Evolutionary conservation across 345 rosid genomes (phyloP).

Genomic region (Arabis hirsuta): DNA sequence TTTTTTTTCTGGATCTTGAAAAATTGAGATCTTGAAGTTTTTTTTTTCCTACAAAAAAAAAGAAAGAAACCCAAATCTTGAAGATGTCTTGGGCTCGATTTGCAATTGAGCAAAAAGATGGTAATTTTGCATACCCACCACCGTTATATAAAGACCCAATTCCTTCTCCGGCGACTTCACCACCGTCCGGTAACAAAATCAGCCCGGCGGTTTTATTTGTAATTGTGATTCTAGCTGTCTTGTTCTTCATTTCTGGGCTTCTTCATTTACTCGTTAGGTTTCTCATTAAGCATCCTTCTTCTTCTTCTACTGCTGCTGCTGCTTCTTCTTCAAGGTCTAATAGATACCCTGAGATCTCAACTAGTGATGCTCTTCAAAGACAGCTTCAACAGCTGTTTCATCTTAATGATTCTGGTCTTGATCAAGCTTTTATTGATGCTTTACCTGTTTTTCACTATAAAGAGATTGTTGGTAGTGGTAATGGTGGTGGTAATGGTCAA

Average conservation of each 20-base stretch:
- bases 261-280: constrained; percentile 87
- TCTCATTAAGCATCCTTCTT: constrained; percentile 68
- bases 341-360: constrained; percentile 69
- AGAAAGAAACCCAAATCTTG: constrained; percentile 25
- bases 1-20: constrained; percentile 27
- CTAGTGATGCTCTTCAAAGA: constrained; percentile 79
- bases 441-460: constrained; percentile 82
- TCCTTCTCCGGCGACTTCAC: constrained; percentile 46
- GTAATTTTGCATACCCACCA: constrained; percentile 57
- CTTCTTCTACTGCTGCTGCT: constrained; percentile 55
- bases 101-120: constrained; percentile 62
- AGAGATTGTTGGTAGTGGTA: constrained; percentile 55
- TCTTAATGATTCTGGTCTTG: constrained; percentile 87
- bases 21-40: constrained; percentile 16
- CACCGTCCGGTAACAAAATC: constrained; percentile 62
- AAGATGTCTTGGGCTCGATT: constrained; percentile 60
- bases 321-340: constrained; percentile 63
- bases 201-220: constrained; percentile 85
- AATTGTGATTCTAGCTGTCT: constrained; percentile 74
- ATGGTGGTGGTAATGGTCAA: constrained; percentile 33
- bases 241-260: constrained; percentile 83
- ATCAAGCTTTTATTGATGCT: constrained; percentile 88
- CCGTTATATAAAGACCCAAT: constrained; percentile 55
- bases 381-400: constrained; percentile 91
- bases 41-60: neutral